Evolutionary conservation across 208 protist species (phyloP).

Genomic region (Acanthamoeba healyi): DNA sequence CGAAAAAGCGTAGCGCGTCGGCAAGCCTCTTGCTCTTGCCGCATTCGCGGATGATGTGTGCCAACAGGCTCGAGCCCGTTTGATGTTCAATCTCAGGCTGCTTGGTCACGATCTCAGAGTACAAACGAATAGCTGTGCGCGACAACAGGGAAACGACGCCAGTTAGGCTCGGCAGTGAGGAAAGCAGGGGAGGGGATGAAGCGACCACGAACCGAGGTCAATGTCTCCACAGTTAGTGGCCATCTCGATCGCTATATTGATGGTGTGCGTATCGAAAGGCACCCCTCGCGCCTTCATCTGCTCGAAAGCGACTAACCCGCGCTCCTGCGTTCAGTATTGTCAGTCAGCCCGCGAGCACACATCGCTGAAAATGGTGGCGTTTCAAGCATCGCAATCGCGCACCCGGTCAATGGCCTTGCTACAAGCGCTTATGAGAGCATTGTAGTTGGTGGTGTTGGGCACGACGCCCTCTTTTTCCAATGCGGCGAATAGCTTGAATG

Average conservation of each 20-base stretch:
- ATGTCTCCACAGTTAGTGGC: not conserved
- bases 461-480: not conserved
- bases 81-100: not conserved
- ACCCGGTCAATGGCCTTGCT: too few species aligned
- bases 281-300: not conserved
- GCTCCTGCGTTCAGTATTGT: not conserved
- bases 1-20: not conserved
- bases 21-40: not conserved
- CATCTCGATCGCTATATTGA: not conserved
- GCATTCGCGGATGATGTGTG: not conserved
- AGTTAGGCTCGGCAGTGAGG: not conserved
- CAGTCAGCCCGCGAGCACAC: too few species aligned
- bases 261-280: not conserved
- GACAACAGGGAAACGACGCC: not conserved
- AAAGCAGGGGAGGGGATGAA: too few species aligned
- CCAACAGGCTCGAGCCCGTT: not conserved
- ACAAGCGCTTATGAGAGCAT: not conserved
- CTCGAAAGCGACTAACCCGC: not conserved
- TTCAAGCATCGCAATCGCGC: too few species aligned
- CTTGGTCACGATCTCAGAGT: not conserved
- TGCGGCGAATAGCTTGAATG: not conserved
- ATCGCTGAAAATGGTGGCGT: too few species aligned
- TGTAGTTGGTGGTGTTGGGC: constrained; percentile 9
- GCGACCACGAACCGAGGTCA: not conserved
- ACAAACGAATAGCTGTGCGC: not conserved